phyloP scores from a whole-genome alignment of 345 rosid species.

The Salix exigua region DNA sequence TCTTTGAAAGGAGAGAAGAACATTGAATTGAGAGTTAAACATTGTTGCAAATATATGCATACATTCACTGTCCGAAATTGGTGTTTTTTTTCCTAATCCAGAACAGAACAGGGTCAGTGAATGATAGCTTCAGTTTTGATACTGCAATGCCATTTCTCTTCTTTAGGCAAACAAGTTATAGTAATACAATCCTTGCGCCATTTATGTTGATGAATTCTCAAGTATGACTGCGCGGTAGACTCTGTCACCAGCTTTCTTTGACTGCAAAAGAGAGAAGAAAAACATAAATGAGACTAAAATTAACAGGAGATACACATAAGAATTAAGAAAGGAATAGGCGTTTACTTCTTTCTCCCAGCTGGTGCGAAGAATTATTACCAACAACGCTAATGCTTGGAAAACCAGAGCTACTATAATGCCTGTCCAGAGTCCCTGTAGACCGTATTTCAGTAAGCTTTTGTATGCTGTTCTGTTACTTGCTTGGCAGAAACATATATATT shows the following conservation, averaged over 20 bases:
- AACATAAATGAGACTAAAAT: too few relatives aligned
- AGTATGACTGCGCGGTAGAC: background rate
- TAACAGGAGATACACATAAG: background rate
- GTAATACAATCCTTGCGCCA: too few relatives aligned
- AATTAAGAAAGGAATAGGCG: background rate
- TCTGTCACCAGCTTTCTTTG: slow-evolving; percentile 11
- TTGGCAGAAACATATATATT: background rate
- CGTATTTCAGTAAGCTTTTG: background rate
- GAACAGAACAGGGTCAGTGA: too few relatives aligned
- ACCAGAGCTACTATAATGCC: slow-evolving; percentile 9
- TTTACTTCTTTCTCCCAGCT: slow-evolving; percentile 17
- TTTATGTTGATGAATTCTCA: background rate
- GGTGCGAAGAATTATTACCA: slow-evolving; percentile 8
- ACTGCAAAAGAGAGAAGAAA: background rate
- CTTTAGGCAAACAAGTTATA: too few relatives aligned
- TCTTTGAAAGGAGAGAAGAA: too few relatives aligned
- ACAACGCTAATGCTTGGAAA: slow-evolving; percentile 3
- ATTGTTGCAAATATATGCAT: too few relatives aligned
- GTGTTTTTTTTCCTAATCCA: too few relatives aligned
- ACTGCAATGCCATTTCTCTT: too few relatives aligned
- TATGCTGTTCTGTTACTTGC: too few relatives aligned
- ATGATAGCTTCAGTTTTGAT: too few relatives aligned
- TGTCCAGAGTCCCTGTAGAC: slow-evolving; percentile 19
- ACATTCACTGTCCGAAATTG: too few relatives aligned
- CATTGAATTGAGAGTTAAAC: too few relatives aligned